phyloP scores from a whole-genome alignment of 106 monocot species.

The Cymbidium sinense region DNA sequence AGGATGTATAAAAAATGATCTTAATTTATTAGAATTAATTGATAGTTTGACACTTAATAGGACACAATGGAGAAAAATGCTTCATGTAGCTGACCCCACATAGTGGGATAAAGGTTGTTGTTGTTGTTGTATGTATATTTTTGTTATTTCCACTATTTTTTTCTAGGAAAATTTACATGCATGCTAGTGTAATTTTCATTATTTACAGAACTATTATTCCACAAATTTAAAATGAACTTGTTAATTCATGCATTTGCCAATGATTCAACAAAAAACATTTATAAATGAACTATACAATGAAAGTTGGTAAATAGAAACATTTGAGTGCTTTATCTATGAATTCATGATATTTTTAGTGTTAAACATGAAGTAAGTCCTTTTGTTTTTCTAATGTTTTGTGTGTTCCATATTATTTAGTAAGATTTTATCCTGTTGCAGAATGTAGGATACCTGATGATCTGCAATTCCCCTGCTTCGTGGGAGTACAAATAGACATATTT shows the following conservation, averaged over 20 bases:
- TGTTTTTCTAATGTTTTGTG: not conserved
- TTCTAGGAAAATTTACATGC: not conserved
- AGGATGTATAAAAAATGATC: too few species aligned
- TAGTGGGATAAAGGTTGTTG: too few species aligned
- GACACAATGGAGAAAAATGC: too few species aligned
- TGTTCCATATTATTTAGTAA: not conserved
- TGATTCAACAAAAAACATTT: too few species aligned
- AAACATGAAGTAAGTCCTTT: not conserved
- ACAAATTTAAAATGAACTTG: not conserved
- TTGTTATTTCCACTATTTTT: not conserved
- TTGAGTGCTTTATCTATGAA: not conserved
- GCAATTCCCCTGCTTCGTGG: constrained; percentile 40
- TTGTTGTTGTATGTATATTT: not conserved
- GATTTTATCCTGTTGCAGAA: constrained; percentile 14
- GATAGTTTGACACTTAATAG: too few species aligned
- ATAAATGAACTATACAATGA: too few species aligned
- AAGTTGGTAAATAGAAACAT: too few species aligned
- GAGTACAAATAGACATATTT: constrained; percentile 43
- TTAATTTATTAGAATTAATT: too few species aligned
- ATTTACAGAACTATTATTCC: not conserved
- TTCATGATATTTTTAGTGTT: not conserved
- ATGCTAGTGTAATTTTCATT: not conserved
- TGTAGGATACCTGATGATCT: constrained; percentile 5
- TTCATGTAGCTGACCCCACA: too few species aligned
- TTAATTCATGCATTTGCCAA: too few species aligned